Percentiles rank a stretch among this genome's conserved stretches.
Conservation (phyloP, 1,284 basidiomycete species). For the Austroboletus olivaceoglutinosus region DNA sequence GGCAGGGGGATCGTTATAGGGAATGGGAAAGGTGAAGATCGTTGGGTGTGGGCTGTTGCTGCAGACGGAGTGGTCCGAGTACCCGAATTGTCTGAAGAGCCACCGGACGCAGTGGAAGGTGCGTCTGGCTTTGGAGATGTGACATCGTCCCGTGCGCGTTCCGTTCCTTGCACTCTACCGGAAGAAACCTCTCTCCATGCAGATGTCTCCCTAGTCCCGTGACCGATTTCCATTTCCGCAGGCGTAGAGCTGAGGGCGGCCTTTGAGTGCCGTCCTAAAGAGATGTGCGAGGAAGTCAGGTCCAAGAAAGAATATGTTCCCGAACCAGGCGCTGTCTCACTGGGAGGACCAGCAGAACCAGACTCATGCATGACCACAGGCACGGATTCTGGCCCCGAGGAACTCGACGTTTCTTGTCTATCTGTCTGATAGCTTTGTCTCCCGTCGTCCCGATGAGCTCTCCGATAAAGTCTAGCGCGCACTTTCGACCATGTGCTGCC, state of each 20-base stretch:
- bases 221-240: slow-evolving; percentile 28
- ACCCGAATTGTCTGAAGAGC: slow-evolving; percentile 30
- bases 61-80: slow-evolving; percentile 20
- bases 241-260: slow-evolving; percentile 29
- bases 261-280: slow-evolving; percentile 39
- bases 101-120: slow-evolving; percentile 32
- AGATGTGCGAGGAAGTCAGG: slow-evolving; percentile 48
- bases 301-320: slow-evolving; percentile 58
- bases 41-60: slow-evolving; percentile 26
- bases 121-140: slow-evolving; percentile 28
- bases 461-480: slow-evolving; percentile 30
- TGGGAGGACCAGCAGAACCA: slow-evolving; percentile 26
- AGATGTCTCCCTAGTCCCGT: slow-evolving; percentile 10
- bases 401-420: slow-evolving; percentile 21
- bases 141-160: slow-evolving; percentile 15
- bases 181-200: slow-evolving; percentile 20
- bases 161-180: slow-evolving; percentile 12
- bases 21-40: slow-evolving; percentile 40
- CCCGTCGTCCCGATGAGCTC: slow-evolving; percentile 31
- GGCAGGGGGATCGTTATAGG: slow-evolving; percentile 44
- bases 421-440: slow-evolving; percentile 19
- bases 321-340: slow-evolving; percentile 28
- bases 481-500: slow-evolving; percentile 36
- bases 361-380: slow-evolving; percentile 34
- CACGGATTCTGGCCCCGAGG: slow-evolving; percentile 31